These are phyloP conservation scores for Hypocrella siamensis DNA, from an alignment of 2,329 filamentous ascomycete species.

Conservation along the genomic window DNA sequence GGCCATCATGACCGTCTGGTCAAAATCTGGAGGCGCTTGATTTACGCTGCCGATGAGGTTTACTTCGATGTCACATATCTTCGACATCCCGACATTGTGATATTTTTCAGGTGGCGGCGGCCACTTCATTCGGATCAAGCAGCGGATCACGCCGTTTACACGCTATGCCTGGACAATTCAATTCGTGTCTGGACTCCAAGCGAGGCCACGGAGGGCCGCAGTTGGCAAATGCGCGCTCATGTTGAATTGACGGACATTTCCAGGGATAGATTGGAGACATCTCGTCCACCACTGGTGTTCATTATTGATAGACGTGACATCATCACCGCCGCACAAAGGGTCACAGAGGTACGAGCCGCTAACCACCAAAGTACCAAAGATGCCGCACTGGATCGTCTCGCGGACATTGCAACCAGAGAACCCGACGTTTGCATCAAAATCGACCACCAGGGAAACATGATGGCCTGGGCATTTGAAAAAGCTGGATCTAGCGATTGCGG, in stretches of 20 bases:
- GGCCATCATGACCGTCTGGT: conserved; percentile 67
- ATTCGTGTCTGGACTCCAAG: conserved; percentile 72
- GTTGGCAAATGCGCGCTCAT: conserved; percentile 64
- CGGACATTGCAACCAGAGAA: conserved; percentile 69
- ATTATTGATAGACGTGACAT: conserved; percentile 75
- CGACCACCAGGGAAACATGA: conserved; percentile 74
- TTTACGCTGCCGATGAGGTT: conserved; percentile 68
- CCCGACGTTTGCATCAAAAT: conserved; percentile 80
- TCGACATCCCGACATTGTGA: conserved; percentile 68
- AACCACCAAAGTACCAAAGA: conserved; percentile 44
- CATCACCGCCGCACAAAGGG: conserved; percentile 58
- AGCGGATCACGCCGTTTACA: conserved; percentile 79
- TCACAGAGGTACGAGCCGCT: conserved; percentile 44
- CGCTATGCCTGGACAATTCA: conserved; percentile 65
- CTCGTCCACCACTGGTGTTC: conserved; percentile 36
- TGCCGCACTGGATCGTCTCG: conserved; percentile 66
- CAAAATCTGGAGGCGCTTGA: conserved; percentile 83
- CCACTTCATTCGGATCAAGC: conserved; percentile 64
- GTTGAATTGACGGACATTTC: conserved; percentile 65
- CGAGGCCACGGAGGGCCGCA: conserved; percentile 54
- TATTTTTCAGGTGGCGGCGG: conserved; percentile 70
- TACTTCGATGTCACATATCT: conserved; percentile 86
- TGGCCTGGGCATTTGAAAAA: conserved; percentile 84
- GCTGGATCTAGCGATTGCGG: conserved; percentile 55
- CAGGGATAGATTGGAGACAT: conserved; percentile 19